Evolutionary conservation across 2,329 filamentous ascomycete genomes (phyloP).

Genomic region (Mycogone perniciosa): DNA sequence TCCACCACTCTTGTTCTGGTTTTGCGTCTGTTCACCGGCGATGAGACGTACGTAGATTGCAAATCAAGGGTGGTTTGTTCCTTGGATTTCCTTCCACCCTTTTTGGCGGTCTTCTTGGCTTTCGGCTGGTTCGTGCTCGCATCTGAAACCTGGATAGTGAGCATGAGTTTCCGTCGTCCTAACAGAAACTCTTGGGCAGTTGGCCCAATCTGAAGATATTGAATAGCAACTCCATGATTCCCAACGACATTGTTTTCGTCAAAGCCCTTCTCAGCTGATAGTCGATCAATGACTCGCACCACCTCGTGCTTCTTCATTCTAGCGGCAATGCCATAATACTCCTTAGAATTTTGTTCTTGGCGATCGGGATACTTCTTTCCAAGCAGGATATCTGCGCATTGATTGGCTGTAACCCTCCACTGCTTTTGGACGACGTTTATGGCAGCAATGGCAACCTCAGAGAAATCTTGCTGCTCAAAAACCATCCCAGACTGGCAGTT

Average conservation of each 20-base stretch:
- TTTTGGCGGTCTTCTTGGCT: conserved; percentile 30
- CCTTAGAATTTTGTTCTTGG: conserved; percentile 45
- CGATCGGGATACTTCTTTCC: conserved; percentile 60
- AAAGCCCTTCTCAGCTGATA: conserved; percentile 69
- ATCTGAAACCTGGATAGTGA: conserved; percentile 35
- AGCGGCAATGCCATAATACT: conserved; percentile 62
- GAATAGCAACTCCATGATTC: conserved; percentile 58
- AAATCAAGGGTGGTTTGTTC: conserved; percentile 35
- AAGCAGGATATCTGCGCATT: conserved; percentile 78
- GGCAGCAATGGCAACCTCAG: conserved; percentile 63
- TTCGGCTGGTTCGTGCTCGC: conserved; percentile 25
- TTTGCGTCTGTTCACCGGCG: conserved; percentile 37
- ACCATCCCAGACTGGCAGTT: conserved; percentile 72
- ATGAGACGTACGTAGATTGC: conserved; percentile 45
- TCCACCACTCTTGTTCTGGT: conserved; percentile 20
- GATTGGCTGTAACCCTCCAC: conserved; percentile 61
- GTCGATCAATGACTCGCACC: conserved; percentile 73
- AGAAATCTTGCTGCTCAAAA: conserved; percentile 72
- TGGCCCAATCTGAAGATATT: conserved; percentile 57
- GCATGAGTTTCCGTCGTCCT: conserved; percentile 40
- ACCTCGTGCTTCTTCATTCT: conserved; percentile 67
- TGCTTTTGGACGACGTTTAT: conserved; percentile 61
- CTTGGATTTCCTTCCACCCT: conserved; percentile 29
- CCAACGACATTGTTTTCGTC: conserved; percentile 55
- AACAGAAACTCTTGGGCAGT: conserved; percentile 37